A percentile compares a stretch with the other conserved stretches of the same genome.
phyloP scores from a whole-genome alignment of 345 rosid genomes.

The Microthlaspi erraticum region DNA sequence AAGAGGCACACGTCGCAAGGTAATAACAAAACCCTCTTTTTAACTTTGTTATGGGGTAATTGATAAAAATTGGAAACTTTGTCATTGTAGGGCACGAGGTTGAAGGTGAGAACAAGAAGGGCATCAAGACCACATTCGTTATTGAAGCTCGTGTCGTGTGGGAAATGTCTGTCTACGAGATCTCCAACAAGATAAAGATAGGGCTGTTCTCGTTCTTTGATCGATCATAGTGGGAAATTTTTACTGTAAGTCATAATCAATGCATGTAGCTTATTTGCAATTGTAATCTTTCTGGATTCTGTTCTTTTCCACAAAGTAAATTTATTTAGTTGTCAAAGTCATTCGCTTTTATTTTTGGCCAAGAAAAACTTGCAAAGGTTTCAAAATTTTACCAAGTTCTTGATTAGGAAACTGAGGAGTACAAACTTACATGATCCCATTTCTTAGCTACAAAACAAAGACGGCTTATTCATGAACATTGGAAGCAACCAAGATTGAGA shows the following conservation, averaged over 20 bases:
- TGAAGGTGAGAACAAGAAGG: conserved; percentile 66
- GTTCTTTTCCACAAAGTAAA: conserved; percentile 40
- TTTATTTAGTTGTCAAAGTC: conserved; percentile 6
- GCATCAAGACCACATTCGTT: conserved; percentile 55
- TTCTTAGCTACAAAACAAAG: too few species aligned
- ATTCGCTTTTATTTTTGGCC: not conserved
- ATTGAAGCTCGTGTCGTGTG: conserved; percentile 81
- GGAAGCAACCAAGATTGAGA: too few species aligned
- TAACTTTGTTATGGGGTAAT: not conserved
- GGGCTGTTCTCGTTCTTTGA: conserved; percentile 7
- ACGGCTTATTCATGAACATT: too few species aligned
- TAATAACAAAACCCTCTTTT: conserved; percentile 34
- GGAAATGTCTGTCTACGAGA: conserved; percentile 71
- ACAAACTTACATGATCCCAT: too few species aligned
- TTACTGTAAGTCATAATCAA: conserved; percentile 38
- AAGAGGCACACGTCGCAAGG: conserved; percentile 77
- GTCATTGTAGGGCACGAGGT: conserved; percentile 64
- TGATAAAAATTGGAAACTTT: conserved; percentile 16
- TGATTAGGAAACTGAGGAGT: too few species aligned
- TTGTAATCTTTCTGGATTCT: conserved; percentile 26
- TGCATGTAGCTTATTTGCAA: conserved; percentile 35
- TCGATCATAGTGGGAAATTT: conserved; percentile 26
- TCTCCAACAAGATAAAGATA: conserved; percentile 52
- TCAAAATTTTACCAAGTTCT: too few species aligned
- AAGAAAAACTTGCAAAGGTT: too few species aligned